Percentiles rank a stretch among this genome's conserved stretches.
Conservation (phyloP, 768 basidiomycete genomes). For the Tulasnella sp. region DNA sequence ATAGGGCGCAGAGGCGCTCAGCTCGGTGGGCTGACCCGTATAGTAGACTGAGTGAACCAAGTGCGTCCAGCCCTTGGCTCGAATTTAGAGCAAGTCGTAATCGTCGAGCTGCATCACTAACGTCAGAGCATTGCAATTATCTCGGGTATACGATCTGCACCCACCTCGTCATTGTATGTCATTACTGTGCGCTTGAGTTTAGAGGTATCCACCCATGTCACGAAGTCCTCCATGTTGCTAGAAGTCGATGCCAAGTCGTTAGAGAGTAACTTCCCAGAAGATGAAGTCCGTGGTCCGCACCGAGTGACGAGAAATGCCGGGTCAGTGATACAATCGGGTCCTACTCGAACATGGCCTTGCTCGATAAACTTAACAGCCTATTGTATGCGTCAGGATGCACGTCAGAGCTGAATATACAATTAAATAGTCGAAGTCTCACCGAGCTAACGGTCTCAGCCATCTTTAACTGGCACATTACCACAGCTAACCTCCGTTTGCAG, state of each 20-base stretch:
- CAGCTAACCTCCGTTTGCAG: conserved; percentile 85
- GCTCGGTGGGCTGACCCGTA: background rate
- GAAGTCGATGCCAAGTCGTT: conserved; percentile 2
- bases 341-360: conserved; percentile 96
- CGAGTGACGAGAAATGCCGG: conserved; percentile 93
- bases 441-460: conserved; percentile 96
- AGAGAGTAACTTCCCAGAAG: background rate
- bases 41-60: background rate
- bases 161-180: conserved; percentile 95
- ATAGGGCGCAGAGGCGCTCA: background rate
- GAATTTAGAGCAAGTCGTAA: conserved; percentile 73
- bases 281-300: conserved; percentile 39
- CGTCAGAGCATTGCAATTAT: background rate
- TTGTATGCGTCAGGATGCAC: background rate
- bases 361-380: conserved; percentile 97
- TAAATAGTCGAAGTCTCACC: conserved; percentile 50
- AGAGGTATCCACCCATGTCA: conserved; percentile 98
- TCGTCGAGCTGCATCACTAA: conserved; percentile 71
- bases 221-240: conserved; percentile 98
- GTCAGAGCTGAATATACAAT: background rate
- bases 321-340: conserved; percentile 92
- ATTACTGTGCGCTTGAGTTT: conserved; percentile 94
- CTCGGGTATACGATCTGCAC: conserved; percentile 33
- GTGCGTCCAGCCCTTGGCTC: background rate
- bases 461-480: conserved; percentile 85